Percentiles rank a stretch among this genome's conserved stretches.
phyloP scores from a whole-genome alignment of 2,329 filamentous ascomycete genomes.

The Leptographium galeiforme region DNA sequence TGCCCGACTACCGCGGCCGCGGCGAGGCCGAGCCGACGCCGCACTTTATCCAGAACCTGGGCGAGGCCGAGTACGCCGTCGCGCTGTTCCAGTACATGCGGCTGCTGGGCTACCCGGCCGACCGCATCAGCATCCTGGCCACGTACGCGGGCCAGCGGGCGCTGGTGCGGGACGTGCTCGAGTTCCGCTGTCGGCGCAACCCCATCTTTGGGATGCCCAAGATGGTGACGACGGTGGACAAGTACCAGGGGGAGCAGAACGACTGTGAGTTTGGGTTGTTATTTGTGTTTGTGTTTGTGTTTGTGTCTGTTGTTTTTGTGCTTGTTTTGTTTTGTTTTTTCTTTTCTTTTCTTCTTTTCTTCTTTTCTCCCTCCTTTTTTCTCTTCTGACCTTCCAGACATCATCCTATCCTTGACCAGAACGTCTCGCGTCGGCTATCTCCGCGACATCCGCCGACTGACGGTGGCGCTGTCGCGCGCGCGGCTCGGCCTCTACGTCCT shows the following conservation, averaged over 20 bases:
- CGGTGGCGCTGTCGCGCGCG: slow-evolving; percentile 85
- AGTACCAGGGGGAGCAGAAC: slow-evolving; percentile 98
- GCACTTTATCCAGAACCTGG: slow-evolving; percentile 92
- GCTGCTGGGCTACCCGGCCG: slow-evolving; percentile 76
- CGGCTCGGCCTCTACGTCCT: slow-evolving; percentile 85
- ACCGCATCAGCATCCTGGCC: slow-evolving; percentile 74
- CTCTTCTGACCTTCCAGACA: slow-evolving; percentile 38
- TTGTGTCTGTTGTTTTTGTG: no score
- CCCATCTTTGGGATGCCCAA: slow-evolving; percentile 78
- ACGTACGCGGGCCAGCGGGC: slow-evolving; percentile 90
- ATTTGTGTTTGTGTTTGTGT: no score
- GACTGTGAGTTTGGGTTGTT: slow-evolving; percentile 56
- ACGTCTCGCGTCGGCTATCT: slow-evolving; percentile 85
- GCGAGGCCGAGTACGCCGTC: slow-evolving; percentile 93
- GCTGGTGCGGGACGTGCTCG: slow-evolving; percentile 74
- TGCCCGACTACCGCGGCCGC: slow-evolving; percentile 79
- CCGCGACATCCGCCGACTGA: slow-evolving; percentile 82
- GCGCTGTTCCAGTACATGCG: slow-evolving; percentile 97
- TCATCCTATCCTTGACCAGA: slow-evolving; percentile 85
- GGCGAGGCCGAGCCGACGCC: slow-evolving; percentile 84
- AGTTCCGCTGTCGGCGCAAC: slow-evolving; percentile 70
- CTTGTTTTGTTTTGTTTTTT: no score
- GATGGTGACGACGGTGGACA: slow-evolving; percentile 89
- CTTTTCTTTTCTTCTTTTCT: no score
- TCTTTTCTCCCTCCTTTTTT: neutral